Conservation (phyloP, 2,329 filamentous ascomycete genomes). For the Canariomyces notabilis region DNA sequence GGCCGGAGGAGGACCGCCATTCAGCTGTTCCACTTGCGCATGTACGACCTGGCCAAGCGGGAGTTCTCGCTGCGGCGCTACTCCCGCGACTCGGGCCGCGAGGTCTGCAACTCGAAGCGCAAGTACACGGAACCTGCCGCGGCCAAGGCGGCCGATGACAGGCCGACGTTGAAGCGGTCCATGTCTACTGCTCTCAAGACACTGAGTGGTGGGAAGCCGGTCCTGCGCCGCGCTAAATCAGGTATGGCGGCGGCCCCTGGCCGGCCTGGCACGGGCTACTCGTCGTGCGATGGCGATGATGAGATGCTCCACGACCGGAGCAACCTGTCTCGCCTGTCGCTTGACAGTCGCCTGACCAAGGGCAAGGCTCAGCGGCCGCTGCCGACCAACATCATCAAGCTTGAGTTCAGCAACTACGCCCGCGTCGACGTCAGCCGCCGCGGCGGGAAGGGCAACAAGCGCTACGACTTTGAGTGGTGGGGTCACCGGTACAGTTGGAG, state of each 20-base stretch:
- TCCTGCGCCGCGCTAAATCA: slow-evolving; percentile 34
- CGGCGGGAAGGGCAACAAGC: slow-evolving; percentile 61
- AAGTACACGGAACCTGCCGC: slow-evolving; percentile 59
- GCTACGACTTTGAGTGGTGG: slow-evolving; percentile 95
- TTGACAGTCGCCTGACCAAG: slow-evolving; percentile 26
- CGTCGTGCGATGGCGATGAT: slow-evolving; percentile 31
- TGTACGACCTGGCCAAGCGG: slow-evolving; percentile 82
- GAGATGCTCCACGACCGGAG: slow-evolving; percentile 26
- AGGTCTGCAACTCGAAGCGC: slow-evolving; percentile 80
- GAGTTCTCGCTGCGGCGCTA: slow-evolving; percentile 91
- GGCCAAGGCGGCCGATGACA: slow-evolving; percentile 35
- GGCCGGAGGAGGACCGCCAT: slow-evolving; percentile 62
- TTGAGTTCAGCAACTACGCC: slow-evolving; percentile 97
- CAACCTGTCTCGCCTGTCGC: slow-evolving; percentile 26
- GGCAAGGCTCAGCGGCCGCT: slow-evolving; percentile 34
- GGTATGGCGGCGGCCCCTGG: slow-evolving; percentile 26
- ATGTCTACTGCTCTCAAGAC: slow-evolving; percentile 47
- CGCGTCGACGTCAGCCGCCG: slow-evolving; percentile 75
- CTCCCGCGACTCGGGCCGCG: slow-evolving; percentile 84
- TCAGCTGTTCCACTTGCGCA: slow-evolving; percentile 85
- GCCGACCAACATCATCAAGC: slow-evolving; percentile 73
- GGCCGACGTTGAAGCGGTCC: slow-evolving; percentile 42
- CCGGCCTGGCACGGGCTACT: slow-evolving; percentile 35
- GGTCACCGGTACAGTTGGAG: slow-evolving; percentile 81
- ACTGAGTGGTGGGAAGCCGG: slow-evolving; percentile 34